These are phyloP conservation scores for Phoma sp. DNA, from an alignment of 2,329 filamentous ascomycete genomes.

Conservation along the genomic window DNA sequence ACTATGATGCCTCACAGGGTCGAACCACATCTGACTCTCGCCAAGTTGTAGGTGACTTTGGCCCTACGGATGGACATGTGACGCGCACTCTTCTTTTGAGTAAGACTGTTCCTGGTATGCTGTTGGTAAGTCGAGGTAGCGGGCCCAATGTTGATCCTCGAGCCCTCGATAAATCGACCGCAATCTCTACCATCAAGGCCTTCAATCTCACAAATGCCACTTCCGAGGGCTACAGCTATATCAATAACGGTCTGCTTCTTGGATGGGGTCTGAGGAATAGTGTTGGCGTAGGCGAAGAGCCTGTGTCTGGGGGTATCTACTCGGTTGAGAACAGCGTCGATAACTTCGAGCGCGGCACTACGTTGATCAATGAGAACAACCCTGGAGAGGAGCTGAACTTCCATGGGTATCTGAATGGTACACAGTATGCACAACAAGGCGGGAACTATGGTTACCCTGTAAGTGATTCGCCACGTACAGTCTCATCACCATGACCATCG, in stretches of 20 bases:
- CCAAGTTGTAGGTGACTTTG: slow-evolving; percentile 68
- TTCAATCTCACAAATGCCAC: slow-evolving; percentile 59
- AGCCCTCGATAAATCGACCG: slow-evolving; percentile 59
- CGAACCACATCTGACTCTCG: slow-evolving; percentile 54
- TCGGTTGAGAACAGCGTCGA: slow-evolving; percentile 75
- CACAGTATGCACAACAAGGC: slow-evolving; percentile 49
- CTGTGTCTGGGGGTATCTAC: slow-evolving; percentile 56
- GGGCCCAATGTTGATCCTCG: slow-evolving; percentile 65
- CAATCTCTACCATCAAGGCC: slow-evolving; percentile 71
- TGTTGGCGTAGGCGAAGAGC: slow-evolving; percentile 72
- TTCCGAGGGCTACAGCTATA: slow-evolving; percentile 52
- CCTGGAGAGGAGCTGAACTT: slow-evolving; percentile 78
- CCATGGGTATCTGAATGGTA: slow-evolving; percentile 66
- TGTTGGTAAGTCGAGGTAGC: slow-evolving; percentile 72
- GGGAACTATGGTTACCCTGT: slow-evolving; percentile 72
- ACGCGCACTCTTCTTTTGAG: slow-evolving; percentile 72
- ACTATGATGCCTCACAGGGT: slow-evolving; percentile 63
- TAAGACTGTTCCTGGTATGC: slow-evolving; percentile 57
- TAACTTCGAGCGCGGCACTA: slow-evolving; percentile 61
- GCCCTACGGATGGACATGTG: slow-evolving; percentile 61
- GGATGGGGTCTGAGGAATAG: slow-evolving; percentile 77
- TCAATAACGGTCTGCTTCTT: slow-evolving; percentile 57
- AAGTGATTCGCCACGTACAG: no score
- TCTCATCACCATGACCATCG: no score
- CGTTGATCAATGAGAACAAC: slow-evolving; percentile 71